Evolutionary conservation across 495 filamentous ascomycete genomes (phyloP), one percentile per base, ranked within the genome.

Genomic region (Darksidea phi): DNA sequence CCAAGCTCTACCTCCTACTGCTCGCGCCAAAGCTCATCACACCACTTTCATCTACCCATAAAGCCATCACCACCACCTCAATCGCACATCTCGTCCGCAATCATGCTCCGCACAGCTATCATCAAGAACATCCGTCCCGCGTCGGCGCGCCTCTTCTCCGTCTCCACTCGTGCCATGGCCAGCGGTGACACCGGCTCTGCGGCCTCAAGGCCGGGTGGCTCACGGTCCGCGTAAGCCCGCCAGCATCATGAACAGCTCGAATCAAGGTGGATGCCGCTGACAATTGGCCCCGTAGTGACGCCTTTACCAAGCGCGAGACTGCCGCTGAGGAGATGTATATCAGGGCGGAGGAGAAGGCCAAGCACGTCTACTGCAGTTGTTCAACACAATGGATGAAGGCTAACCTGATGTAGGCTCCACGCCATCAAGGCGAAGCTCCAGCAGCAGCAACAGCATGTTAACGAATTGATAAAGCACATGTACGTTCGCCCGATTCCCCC

Each of bases 261-360:
- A 32, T 10, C 28, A 1, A 7, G 26, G 20, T 54, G 18, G 51
- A 36, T 7, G 24, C 24, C 2, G 34, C n/a, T 41, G 51, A 25
- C 34, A 54, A 52, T 37, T 23, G 49, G 20, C 43, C 0, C 41
- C 50, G 67, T 61, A 93, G 92, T 60, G 94, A 99, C 72, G 80
- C 87, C 50, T 99, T 96, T 83, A 87, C 87, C 72, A 85, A 86
- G 72, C 90, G 94, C 67, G 94, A 99, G 77, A 85, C 85, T 63
- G 93, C 93, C 60, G 80, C 79, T 71, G 94, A 99, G 77, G 85
- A 88, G 71, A 81, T 82, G 63, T 87, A 88, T 78, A 89, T 99
- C 75, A 78, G 82, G 52, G 78, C 89, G 79, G 85, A 88, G 69
- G 94, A 99, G 82, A 79, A 83, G 73, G 82, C 88, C 77, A 96